phyloP scores from a whole-genome alignment of 352 stramenopile genomes.

The Globisporangium splendens region DNA sequence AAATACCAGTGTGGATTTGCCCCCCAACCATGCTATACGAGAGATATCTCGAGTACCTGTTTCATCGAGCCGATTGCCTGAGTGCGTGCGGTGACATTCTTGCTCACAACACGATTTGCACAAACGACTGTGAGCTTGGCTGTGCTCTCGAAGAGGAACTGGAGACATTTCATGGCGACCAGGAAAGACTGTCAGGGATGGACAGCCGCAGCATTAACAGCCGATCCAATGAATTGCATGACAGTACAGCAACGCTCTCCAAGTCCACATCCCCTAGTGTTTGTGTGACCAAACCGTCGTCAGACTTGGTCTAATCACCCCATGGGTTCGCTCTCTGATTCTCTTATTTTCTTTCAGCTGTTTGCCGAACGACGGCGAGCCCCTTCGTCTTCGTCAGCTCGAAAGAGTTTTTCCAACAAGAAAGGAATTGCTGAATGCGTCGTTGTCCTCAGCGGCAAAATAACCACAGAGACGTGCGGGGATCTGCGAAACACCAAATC shows the following conservation, averaged over 20 bases:
- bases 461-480: constrained; percentile 24
- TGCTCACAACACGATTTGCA: constrained; percentile 30
- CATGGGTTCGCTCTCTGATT: not conserved
- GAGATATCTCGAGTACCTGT: constrained; percentile 43
- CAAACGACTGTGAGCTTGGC: constrained; percentile 49
- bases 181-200: not conserved
- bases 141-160: constrained; percentile 43
- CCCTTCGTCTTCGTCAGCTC: not conserved
- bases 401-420: not conserved
- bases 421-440: constrained; percentile 49
- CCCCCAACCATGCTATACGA: constrained; percentile 20
- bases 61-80: constrained; percentile 51
- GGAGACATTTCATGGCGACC: constrained; percentile 2
- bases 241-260: constrained; percentile 20
- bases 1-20: not conserved
- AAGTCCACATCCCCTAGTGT: constrained; percentile 31
- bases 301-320: too few species aligned
- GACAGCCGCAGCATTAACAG: constrained; percentile 2
- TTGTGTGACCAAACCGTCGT: too few species aligned
- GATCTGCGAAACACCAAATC: constrained; percentile 34
- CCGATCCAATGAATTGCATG: not conserved
- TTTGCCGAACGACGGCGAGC: constrained; percentile 11
- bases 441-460: constrained; percentile 50
- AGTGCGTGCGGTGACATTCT: constrained; percentile 48
- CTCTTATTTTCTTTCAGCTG: not conserved